Base-by-base conservation (phyloP, 441 rosid species). In the Biscutella laevigata region DNA sequence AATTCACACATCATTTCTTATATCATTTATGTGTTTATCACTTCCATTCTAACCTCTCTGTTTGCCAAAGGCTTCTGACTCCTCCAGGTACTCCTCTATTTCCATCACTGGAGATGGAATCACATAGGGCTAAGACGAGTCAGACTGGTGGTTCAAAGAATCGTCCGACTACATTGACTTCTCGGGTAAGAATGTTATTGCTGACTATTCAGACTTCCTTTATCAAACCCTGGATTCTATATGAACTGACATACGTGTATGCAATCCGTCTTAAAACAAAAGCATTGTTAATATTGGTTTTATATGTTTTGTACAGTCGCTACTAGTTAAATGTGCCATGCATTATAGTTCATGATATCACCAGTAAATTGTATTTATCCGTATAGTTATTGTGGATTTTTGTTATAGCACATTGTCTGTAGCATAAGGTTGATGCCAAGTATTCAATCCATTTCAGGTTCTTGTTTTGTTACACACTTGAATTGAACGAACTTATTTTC, bases 61-160 rank as follows among this genome's bases (percentile, higher is more conserved):
- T 53, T 7, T 67, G 77, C 55, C 66, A 67, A 77, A 62, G 96
- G 98, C 98, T 91, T 71, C 74, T 91, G 51, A 91, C 95, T 0
- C 95, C 98, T 67, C 98, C 98, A 32, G 98, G 94, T 55, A 91
- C 98, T 16, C 98, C 98, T 38, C 81, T 91, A 30, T 91, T 91
- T 63, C 95, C 98, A 56, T 85, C 98, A 10, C 72, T 91, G 80
- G 98, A 87, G 77, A 80, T 81, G 90, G 95, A 83, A 67, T 81
- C 95, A 5, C 94, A 68, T 26, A 81, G 81, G 70, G 74, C 82
- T 2, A 53, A 74, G 54, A 82, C 74, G 94, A 82, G 65, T 69
- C 91, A 82, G 76, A 63, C 76, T 61, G 79, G 77, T 40, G 70
- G 78, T 58, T 75, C 91, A 46, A 88, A 83, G 72, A 72, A 79